Evolutionary conservation across 148 eudicot genomes (phyloP).

Genomic region (Rhododendron mucronatum): DNA sequence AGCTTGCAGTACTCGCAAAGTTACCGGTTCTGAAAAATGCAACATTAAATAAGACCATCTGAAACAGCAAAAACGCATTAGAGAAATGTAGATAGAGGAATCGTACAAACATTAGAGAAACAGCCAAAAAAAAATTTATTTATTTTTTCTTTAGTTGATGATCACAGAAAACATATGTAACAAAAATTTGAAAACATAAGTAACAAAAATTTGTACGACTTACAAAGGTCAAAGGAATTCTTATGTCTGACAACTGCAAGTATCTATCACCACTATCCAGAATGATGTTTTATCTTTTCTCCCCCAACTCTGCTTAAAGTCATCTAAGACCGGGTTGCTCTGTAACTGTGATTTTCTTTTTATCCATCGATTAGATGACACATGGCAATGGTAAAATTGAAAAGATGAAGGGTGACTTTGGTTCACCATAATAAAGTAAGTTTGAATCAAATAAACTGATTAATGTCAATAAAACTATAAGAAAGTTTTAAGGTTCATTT

Average conservation of each 20-base stretch:
- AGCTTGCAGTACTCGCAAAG: constrained; percentile 97
- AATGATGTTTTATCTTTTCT: constrained; percentile 35
- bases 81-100: background rate
- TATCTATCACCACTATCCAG: constrained; percentile 41
- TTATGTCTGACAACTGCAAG: constrained; percentile 71
- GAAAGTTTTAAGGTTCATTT: too few species aligned
- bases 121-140: too few species aligned
- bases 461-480: too few species aligned
- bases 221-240: constrained; percentile 82
- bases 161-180: too few species aligned
- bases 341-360: too few species aligned
- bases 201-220: constrained; percentile 23
- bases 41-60: constrained; percentile 89
- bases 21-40: constrained; percentile 98
- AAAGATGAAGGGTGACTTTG: too few species aligned
- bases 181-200: background rate
- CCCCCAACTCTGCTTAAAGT: constrained; percentile 24
- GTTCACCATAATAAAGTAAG: too few species aligned
- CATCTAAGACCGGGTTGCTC: too few species aligned
- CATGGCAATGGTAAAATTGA: too few species aligned
- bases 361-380: too few species aligned
- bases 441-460: too few species aligned
- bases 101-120: background rate
- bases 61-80: constrained; percentile 17
- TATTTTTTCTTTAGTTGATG: background rate